phyloP scores from a whole-genome alignment of 345 rosid species.

The Boechera stricta region DNA sequence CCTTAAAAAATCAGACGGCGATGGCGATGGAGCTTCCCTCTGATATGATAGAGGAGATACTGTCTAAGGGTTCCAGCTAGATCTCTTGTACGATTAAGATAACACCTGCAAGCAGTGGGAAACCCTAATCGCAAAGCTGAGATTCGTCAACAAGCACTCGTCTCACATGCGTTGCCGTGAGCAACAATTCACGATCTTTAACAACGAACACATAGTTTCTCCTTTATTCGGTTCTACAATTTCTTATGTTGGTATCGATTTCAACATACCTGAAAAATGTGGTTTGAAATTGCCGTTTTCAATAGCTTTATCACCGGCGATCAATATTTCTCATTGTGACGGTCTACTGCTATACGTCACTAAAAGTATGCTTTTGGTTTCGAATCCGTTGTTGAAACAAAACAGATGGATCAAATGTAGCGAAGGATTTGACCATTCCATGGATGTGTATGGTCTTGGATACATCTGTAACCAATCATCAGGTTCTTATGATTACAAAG shows the following conservation, averaged over 20 bases:
- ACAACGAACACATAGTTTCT: background rate
- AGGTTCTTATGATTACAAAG: constrained; percentile 3
- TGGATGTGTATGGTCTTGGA: constrained; percentile 32
- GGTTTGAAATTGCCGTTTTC: background rate
- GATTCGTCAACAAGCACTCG: background rate
- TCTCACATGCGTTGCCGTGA: constrained; percentile 17
- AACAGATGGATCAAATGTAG: background rate
- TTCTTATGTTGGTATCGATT: background rate
- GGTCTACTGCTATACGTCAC: constrained; percentile 26
- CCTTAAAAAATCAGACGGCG: background rate
- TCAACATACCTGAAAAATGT: background rate
- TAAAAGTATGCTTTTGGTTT: background rate
- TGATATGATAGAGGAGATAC: constrained; percentile 19
- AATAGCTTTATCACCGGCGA: background rate
- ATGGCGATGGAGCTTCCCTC: background rate
- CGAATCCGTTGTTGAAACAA: constrained; percentile 25
- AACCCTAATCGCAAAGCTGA: background rate
- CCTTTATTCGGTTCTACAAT: background rate
- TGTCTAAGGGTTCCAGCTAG: background rate
- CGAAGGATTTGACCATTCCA: background rate
- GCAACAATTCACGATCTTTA: constrained; percentile 6
- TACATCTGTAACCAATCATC: background rate
- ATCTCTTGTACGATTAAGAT: background rate
- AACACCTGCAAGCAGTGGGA: constrained; percentile 12
- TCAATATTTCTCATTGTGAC: constrained; percentile 14